Percentiles rank a stretch among this genome's conserved stretches.
These are phyloP conservation scores for Thalassiosira hispida DNA, from an alignment of 352 stramenopile genomes.

Conservation along the genomic window DNA sequence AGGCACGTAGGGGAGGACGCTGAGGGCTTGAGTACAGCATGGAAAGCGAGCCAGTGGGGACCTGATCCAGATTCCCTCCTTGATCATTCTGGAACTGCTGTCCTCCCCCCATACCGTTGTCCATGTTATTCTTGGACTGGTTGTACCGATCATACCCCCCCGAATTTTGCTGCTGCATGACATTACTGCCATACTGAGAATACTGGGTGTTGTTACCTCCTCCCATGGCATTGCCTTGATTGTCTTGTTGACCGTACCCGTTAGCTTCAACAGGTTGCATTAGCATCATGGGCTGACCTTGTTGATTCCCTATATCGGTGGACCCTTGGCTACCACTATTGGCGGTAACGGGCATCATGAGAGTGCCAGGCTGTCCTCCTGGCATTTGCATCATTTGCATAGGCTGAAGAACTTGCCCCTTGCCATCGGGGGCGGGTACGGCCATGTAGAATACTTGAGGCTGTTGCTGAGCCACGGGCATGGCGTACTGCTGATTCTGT, in stretches of 20 bases:
- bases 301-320: not conserved
- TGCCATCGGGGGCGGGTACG: constrained; percentile 76
- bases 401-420: constrained; percentile 79
- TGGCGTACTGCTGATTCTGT: constrained; percentile 46
- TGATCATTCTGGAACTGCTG: constrained; percentile 33
- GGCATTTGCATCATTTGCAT: constrained; percentile 84
- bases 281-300: constrained; percentile 20
- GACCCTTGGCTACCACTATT: constrained; percentile 20
- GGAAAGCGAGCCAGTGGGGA: constrained; percentile 42
- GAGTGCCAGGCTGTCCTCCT: constrained; percentile 59
- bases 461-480: constrained; percentile 42
- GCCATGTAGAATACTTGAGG: constrained; percentile 85
- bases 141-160: constrained; percentile 15
- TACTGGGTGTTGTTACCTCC: constrained; percentile 17
- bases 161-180: constrained; percentile 27
- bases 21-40: constrained; percentile 71
- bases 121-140: constrained; percentile 19
- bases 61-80: constrained; percentile 25
- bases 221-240: constrained; percentile 38
- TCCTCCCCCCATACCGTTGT: not conserved
- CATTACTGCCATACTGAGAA: constrained; percentile 19
- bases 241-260: not conserved
- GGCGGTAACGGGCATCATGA: constrained; percentile 61
- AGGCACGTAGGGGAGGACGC: constrained; percentile 71
- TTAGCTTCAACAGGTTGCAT: constrained; percentile 28